These are phyloP conservation scores for Phanerochaete sordida DNA, from an alignment of 768 basidiomycete genomes.

Conservation along the genomic window DNA sequence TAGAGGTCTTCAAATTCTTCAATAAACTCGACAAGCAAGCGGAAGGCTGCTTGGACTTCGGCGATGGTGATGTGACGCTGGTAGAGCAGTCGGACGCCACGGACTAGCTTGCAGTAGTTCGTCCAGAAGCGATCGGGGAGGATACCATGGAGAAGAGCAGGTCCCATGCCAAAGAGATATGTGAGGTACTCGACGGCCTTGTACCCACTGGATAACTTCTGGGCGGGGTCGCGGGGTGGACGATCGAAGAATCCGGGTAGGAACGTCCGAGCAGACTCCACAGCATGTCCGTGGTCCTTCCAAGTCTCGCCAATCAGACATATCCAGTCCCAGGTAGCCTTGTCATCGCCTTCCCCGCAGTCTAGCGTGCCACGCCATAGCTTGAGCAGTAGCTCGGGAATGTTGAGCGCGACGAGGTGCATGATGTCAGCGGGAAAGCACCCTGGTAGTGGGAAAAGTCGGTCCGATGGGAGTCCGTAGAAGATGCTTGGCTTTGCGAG, in stretches of 20 bases:
- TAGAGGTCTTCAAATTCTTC: conserved; percentile 35
- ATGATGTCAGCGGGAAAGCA: conserved; percentile 35
- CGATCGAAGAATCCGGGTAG: conserved; percentile 39
- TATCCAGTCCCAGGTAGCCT: conserved; percentile 29
- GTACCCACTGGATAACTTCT: conserved; percentile 34
- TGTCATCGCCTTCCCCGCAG: conserved; percentile 20
- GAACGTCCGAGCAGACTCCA: conserved; percentile 28
- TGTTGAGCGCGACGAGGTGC: conserved; percentile 36
- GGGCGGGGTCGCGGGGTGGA: conserved; percentile 36
- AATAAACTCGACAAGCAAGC: conserved; percentile 23
- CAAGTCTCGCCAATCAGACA: conserved; percentile 22
- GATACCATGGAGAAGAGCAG: conserved; percentile 22
- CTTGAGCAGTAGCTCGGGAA: conserved; percentile 29
- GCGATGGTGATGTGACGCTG: conserved; percentile 10
- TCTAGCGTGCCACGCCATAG: conserved; percentile 30
- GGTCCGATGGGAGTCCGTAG: conserved; percentile 19
- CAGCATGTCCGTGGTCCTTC: conserved; percentile 32
- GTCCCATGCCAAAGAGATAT: conserved; percentile 22
- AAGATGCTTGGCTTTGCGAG: conserved; percentile 35
- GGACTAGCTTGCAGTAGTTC: conserved; percentile 26
- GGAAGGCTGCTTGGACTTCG: conserved; percentile 21
- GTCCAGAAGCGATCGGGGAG: conserved; percentile 22
- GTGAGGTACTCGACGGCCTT: conserved; percentile 26
- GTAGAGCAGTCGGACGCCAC: conserved; percentile 20
- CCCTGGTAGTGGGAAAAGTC: conserved; percentile 24